Evolutionary conservation across 306 rosid species (phyloP).

Genomic region (Gynostemma pentaphyllum): DNA sequence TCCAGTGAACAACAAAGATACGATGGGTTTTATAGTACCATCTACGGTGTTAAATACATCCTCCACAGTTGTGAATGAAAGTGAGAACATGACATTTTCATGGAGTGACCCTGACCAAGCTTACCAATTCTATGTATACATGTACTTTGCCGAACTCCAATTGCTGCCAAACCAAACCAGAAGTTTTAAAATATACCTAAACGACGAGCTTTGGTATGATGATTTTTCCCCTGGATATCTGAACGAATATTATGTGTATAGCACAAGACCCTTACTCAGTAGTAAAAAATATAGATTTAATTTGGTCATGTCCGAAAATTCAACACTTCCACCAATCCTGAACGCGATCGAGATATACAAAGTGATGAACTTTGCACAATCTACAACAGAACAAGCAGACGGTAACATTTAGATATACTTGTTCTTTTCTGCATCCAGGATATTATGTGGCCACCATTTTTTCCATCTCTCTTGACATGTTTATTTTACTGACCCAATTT

Average conservation of each 20-base stretch:
- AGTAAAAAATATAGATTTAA: background rate
- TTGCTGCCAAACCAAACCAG: conserved; percentile 3
- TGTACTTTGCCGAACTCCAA: conserved; percentile 23
- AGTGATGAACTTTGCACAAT: background rate
- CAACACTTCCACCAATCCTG: background rate
- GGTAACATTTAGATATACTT: background rate
- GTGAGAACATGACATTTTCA: background rate
- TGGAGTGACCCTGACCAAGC: background rate
- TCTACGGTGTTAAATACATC: background rate
- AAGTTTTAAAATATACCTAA: background rate
- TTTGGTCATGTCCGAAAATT: background rate
- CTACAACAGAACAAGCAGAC: background rate
- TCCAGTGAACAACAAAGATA: background rate
- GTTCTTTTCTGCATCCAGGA: too few relatives aligned
- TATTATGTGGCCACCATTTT: background rate
- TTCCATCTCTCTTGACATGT: background rate
- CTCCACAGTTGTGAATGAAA: background rate
- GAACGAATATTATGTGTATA: background rate
- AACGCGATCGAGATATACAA: background rate
- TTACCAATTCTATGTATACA: background rate
- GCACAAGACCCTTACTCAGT: background rate
- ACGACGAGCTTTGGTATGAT: background rate
- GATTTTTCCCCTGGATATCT: background rate
- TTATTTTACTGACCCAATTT: background rate
- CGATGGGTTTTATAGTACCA: background rate